phyloP scores from a whole-genome alignment of 805 yeast genomes.

The Nadsonia fulvescens region DNA sequence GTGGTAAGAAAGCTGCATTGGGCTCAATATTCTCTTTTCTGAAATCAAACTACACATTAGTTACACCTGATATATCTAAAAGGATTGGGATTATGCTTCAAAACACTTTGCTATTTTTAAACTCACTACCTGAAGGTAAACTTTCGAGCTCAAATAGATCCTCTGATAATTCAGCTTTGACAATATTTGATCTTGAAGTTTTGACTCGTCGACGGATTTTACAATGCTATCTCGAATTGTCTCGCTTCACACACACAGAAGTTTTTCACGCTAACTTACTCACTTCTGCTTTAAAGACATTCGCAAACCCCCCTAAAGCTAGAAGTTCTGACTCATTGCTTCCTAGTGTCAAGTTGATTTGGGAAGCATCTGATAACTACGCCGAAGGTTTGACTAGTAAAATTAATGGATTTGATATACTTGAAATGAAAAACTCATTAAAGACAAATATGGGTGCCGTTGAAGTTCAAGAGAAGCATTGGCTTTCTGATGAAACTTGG shows the following conservation, averaged over 20 bases:
- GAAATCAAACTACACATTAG: constrained; percentile 17
- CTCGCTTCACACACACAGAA: too few species aligned
- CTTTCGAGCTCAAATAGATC: too few species aligned
- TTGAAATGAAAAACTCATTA: constrained; percentile 5
- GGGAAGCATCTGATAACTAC: constrained; percentile 22
- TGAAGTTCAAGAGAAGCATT: constrained; percentile 8
- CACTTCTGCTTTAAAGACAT: constrained; percentile 16
- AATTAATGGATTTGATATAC: constrained; percentile 10
- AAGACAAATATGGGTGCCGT: constrained; percentile 11
- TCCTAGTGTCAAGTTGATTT: constrained; percentile 16
- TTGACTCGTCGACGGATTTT: constrained; percentile 26
- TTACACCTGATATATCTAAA: constrained; percentile 26
- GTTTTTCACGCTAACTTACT: constrained; percentile 24
- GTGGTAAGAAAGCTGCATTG: constrained; percentile 39
- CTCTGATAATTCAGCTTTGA: too few species aligned
- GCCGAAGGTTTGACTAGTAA: constrained; percentile 27
- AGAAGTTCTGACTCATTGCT: too few species aligned
- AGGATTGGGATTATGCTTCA: constrained; percentile 33
- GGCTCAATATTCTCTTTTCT: constrained; percentile 38
- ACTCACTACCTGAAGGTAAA: too few species aligned
- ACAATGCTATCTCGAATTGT: constrained; percentile 26
- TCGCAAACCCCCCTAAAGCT: constrained; percentile 18
- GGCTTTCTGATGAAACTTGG: constrained; percentile 12
- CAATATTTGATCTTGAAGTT: constrained; percentile 18
- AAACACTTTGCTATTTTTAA: constrained; percentile 18